phyloP scores from a whole-genome alignment of 2,329 filamentous ascomycete species.

The Sporothrix brunneoviolacea region DNA sequence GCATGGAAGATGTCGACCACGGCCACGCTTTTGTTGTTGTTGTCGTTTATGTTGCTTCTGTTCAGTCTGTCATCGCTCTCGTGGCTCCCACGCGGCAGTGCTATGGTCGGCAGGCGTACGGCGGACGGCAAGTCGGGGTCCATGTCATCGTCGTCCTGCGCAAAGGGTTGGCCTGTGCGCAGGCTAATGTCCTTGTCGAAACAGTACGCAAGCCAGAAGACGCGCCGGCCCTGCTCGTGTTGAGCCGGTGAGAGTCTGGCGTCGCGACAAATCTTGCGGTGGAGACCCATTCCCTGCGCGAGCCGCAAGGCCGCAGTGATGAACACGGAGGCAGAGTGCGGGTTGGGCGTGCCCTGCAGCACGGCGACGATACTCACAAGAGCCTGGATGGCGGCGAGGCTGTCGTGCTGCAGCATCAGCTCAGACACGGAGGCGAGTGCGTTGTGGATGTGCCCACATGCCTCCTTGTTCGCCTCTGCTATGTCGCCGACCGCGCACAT shows the following conservation, averaged over 20 bases:
- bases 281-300: not conserved
- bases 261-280: not conserved
- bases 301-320: not conserved
- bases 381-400: not conserved
- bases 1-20: not conserved
- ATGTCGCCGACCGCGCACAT: not conserved
- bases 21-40: no score
- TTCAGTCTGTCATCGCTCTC: no score
- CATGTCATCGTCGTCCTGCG: constrained; percentile 1
- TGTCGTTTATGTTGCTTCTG: no score
- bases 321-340: not conserved
- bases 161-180: not conserved
- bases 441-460: constrained; percentile 1
- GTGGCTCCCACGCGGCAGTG: no score
- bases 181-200: constrained; percentile 2
- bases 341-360: not conserved
- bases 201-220: not conserved
- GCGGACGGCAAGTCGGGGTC: not conserved
- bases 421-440: not conserved
- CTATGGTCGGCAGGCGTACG: not conserved
- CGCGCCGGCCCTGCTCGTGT: not conserved
- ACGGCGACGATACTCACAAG: not conserved
- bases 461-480: not conserved
- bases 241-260: not conserved
- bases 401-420: not conserved